These are phyloP conservation scores for Backusella psychrophila DNA, from an alignment of 192 early-diverging fungal genomes.

Conservation along the genomic window DNA sequence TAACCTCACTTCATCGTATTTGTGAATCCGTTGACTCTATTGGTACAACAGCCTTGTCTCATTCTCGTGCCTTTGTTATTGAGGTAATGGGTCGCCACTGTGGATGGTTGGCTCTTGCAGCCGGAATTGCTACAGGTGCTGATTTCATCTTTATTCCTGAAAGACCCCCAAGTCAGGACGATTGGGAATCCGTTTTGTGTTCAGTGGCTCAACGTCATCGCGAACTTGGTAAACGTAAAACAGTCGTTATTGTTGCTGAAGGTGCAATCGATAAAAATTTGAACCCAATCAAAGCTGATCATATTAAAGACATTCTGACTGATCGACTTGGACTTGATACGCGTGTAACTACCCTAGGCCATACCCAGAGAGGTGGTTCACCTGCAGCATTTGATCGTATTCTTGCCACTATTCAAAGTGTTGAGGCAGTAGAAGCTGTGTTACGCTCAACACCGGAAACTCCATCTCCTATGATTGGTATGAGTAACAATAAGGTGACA, in stretches of 20 bases:
- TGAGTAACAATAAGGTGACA: constrained; percentile 85
- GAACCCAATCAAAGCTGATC: constrained; percentile 82
- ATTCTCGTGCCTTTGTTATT: constrained; percentile 95
- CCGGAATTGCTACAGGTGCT: constrained; percentile 83
- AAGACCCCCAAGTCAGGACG: constrained; percentile 76
- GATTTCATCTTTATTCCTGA: constrained; percentile 98
- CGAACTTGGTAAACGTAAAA: constrained; percentile 81
- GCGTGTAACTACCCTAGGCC: constrained; percentile 90
- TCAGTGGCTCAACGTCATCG: constrained; percentile 64
- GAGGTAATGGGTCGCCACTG: constrained; percentile 99
- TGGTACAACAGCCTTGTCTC: constrained; percentile 86
- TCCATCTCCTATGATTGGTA: constrained; percentile 92
- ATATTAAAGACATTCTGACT: constrained; percentile 79
- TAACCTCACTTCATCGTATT: constrained; percentile 90
- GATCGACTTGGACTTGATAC: constrained; percentile 85
- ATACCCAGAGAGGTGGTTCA: constrained; percentile 92
- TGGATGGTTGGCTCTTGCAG: constrained; percentile 90
- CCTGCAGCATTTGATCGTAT: constrained; percentile 92
- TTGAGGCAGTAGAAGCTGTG: constrained; percentile 93
- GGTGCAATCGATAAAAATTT: constrained; percentile 90
- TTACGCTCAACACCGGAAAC: constrained; percentile 76
- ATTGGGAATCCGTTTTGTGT: constrained; percentile 91
- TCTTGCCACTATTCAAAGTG: constrained; percentile 87
- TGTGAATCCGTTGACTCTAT: constrained; percentile 95
- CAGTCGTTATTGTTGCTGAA: constrained; percentile 91